Evolutionary conservation across 2,329 filamentous ascomycete genomes (phyloP), one percentile per base, ranked within the genome.

Genomic region (Fusarium albidum): DNA sequence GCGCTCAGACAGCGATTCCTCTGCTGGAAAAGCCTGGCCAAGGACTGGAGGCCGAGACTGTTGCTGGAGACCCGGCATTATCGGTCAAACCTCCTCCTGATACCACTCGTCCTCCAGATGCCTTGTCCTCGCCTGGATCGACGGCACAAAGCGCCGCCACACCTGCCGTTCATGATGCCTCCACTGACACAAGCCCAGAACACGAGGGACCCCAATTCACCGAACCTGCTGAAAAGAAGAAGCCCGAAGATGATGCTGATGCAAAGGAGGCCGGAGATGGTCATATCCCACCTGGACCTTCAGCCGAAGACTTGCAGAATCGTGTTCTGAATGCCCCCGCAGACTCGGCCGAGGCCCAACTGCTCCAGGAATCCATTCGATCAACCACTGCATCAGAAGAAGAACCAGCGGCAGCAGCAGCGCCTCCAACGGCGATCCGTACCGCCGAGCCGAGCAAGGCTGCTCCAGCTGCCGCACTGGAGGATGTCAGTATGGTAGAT

Each of bases 121-220:
- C 74, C 3, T 63, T 78, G 6, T 85, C 80, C 3, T 86, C 83
- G 3, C 81, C 83, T 13, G 78, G 76, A 3, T 94, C 91, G 6
- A 92, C 89, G 27, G 82, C 87, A 2, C 87, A 88, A 64, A 92
- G 89, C 35, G 86, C 86, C 48, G 85, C 88, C 17, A 95, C 91
- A 1, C 89, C 91, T 2, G 83, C 82, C 29, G 80, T 87, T 32
- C 82, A 87, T 54, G 83, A 88, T 57, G 82, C 80, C 7, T 92
- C 90, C 2, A 85, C 89, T 1, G 87, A 89, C 61, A 92, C 90
- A 2, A 92, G 89, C 63, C 87, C 89, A 2, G 89, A 89, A 48
- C 83, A 88, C 48, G 88, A 92, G 41, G 81, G 79, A 14, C 77
- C 82, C 40, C 80, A 82, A 35, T 84, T 83, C 61, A 71, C 78